A percentile compares a stretch with the other conserved stretches of the same genome.
Conservation (phyloP, 2,329 filamentous ascomycete genomes). For the Colletotrichum lini region DNA sequence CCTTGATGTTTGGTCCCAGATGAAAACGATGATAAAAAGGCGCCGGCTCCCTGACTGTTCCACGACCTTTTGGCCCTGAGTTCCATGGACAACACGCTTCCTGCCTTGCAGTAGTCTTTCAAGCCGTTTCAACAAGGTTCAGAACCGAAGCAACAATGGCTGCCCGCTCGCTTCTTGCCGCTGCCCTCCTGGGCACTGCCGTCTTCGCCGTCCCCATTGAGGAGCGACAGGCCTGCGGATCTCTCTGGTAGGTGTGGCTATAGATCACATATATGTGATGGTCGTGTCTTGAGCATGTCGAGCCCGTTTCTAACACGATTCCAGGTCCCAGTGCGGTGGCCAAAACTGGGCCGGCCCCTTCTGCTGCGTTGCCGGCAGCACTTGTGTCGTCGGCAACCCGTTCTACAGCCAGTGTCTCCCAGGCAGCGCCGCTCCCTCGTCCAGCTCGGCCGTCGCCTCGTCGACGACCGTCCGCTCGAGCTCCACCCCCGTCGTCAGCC, state of each 20-base stretch:
- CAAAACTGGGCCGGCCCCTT: conserved; percentile 59
- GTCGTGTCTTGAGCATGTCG: too few relatives aligned
- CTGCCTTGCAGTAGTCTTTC: not conserved
- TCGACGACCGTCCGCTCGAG: conserved; percentile 37
- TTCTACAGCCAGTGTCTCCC: conserved; percentile 58
- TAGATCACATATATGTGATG: not conserved
- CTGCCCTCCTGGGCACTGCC: conserved; percentile 43
- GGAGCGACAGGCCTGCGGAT: conserved; percentile 57
- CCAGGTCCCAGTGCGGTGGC: conserved; percentile 61
- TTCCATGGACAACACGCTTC: conserved; percentile 7
- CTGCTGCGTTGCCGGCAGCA: conserved; percentile 58
- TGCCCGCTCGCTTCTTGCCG: conserved; percentile 35
- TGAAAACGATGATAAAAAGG: conserved; percentile 27
- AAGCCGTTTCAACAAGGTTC: not conserved
- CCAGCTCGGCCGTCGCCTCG: conserved; percentile 39
- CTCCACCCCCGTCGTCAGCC: conserved; percentile 45
- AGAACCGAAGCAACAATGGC: conserved; percentile 35
- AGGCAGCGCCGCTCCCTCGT: conserved; percentile 42
- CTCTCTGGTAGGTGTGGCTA: conserved; percentile 49
- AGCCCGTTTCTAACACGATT: conserved; percentile 20
- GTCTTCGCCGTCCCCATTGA: conserved; percentile 59
- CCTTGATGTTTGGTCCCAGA: not conserved
- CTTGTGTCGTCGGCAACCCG: conserved; percentile 53
- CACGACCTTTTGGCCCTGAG: not conserved
- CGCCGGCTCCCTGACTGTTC: not conserved